A percentile compares a stretch with the other conserved stretches of the same genome.
Conservation (phyloP, 2,329 filamentous ascomycete species). For the Aspergillus ochraceoroseus region DNA sequence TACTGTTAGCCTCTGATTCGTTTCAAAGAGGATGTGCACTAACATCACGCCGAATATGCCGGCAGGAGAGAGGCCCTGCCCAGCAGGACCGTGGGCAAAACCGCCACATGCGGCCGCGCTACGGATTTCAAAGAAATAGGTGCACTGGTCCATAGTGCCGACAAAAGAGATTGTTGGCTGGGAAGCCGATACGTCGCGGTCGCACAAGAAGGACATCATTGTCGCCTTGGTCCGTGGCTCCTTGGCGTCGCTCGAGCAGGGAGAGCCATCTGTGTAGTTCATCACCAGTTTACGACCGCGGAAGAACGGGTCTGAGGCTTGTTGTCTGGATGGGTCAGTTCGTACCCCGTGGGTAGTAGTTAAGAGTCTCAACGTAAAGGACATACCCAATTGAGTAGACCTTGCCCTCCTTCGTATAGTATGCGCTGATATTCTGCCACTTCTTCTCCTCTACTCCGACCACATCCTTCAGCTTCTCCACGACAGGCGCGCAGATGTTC, state of each 20-base stretch:
- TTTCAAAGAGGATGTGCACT: too few species aligned
- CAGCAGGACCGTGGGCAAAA: slow-evolving; percentile 51
- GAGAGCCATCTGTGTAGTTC: slow-evolving; percentile 72
- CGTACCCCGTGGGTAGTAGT: too few species aligned
- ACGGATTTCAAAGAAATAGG: slow-evolving; percentile 92
- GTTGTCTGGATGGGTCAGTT: slow-evolving; percentile 29
- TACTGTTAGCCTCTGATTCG: too few species aligned
- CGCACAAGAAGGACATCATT: slow-evolving; percentile 89
- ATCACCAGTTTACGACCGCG: slow-evolving; percentile 61
- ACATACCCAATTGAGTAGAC: slow-evolving; percentile 46
- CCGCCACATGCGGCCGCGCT: slow-evolving; percentile 78
- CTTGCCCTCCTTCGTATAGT: slow-evolving; percentile 43
- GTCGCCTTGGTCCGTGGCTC: slow-evolving; percentile 60
- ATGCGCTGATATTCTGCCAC: slow-evolving; percentile 49
- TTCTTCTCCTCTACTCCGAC: slow-evolving; percentile 41
- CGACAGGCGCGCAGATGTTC: slow-evolving; percentile 49
- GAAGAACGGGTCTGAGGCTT: slow-evolving; percentile 45
- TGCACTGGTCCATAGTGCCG: slow-evolving; percentile 82
- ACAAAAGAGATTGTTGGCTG: slow-evolving; percentile 76
- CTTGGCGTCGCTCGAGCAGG: slow-evolving; percentile 49
- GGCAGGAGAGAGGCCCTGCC: slow-evolving; percentile 59
- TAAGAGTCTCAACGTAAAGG: too few species aligned
- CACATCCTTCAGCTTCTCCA: slow-evolving; percentile 46
- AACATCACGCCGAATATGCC: slow-evolving; percentile 86
- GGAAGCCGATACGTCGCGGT: slow-evolving; percentile 67